These are phyloP conservation scores for Mycosarcoma maydis DNA, from an alignment of 1,284 basidiomycete genomes.

Conservation along the genomic window DNA sequence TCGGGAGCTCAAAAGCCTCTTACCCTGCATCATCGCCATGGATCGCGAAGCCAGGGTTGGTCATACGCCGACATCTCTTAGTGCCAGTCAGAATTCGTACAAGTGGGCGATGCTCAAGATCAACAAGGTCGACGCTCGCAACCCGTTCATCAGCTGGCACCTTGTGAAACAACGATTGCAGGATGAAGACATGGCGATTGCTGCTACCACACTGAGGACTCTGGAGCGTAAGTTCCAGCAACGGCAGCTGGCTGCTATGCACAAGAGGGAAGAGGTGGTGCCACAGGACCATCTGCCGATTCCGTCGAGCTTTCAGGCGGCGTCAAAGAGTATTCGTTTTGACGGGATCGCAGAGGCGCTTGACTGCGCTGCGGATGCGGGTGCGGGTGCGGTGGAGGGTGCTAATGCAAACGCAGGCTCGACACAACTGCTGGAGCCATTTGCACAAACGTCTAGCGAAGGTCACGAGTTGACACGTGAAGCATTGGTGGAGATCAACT, in stretches of 20 bases:
- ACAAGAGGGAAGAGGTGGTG: slow-evolving; percentile 1
- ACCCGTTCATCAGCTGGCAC: slow-evolving; percentile 61
- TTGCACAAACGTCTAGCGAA: slow-evolving; percentile 7
- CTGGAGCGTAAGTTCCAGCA: slow-evolving; percentile 52
- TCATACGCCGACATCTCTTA: slow-evolving; percentile 16
- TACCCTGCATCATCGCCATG: slow-evolving; percentile 54
- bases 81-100: slow-evolving; percentile 36
- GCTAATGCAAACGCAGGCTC: neutral
- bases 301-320: slow-evolving; percentile 21
- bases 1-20: slow-evolving; percentile 53
- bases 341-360: slow-evolving; percentile 3
- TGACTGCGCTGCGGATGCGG: neutral
- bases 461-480: slow-evolving; percentile 53
- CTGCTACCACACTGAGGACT: slow-evolving; percentile 45
- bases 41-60: slow-evolving; percentile 31
- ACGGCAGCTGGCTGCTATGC: slow-evolving; percentile 15
- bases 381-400: neutral
- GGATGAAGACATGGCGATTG: slow-evolving; percentile 56
- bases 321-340: slow-evolving; percentile 18
- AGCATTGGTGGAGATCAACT: slow-evolving; percentile 62
- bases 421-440: slow-evolving; percentile 17
- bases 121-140: slow-evolving; percentile 54
- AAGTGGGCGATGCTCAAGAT: slow-evolving; percentile 47
- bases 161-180: slow-evolving; percentile 55
- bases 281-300: slow-evolving; percentile 15